Evolutionary conservation across 768 basidiomycete genomes (phyloP).

Genomic region (Phlebiopsis gigantea): DNA sequence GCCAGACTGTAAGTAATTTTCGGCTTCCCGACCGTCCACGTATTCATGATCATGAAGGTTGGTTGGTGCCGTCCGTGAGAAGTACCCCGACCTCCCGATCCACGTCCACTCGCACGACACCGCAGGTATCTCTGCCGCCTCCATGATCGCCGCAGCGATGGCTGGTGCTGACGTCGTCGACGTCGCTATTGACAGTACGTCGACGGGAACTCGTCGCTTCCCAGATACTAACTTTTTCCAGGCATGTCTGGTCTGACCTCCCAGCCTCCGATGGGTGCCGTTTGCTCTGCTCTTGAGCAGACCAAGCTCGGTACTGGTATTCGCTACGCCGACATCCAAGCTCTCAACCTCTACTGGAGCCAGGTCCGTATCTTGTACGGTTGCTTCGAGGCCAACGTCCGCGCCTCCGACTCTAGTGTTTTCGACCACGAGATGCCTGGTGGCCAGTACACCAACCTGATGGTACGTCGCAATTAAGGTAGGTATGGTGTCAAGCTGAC

Average conservation of each 20-base stretch:
- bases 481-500: slow-evolving; percentile 2
- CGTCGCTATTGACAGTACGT: slow-evolving; percentile 94
- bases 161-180: slow-evolving; percentile 99
- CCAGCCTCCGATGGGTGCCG: slow-evolving; percentile 98
- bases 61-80: slow-evolving; percentile 90
- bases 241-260: slow-evolving; percentile 99
- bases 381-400: slow-evolving; percentile 98
- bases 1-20: slow-evolving; percentile 67
- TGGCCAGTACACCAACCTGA: slow-evolving; percentile 90
- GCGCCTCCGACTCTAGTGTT: slow-evolving; percentile 95
- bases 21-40: slow-evolving; percentile 3
- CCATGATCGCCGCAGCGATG: slow-evolving; percentile 91
- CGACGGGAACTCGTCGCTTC: neutral
- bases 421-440: slow-evolving; percentile 99
- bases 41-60: slow-evolving; percentile 45
- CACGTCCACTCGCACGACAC: slow-evolving; percentile 99
- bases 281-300: slow-evolving; percentile 93
- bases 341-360: slow-evolving; percentile 96
- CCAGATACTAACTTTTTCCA: slow-evolving; percentile 24
- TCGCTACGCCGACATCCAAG: slow-evolving; percentile 93
- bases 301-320: slow-evolving; percentile 92
- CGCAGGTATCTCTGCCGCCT: slow-evolving; percentile 95
- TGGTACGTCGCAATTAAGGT: too few species aligned
- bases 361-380: slow-evolving; percentile 92
- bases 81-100: slow-evolving; percentile 95